Evolutionary conservation across 768 basidiomycete species (phyloP), one percentile per base, ranked within the genome.

Genomic region (Russula dissimulans): DNA sequence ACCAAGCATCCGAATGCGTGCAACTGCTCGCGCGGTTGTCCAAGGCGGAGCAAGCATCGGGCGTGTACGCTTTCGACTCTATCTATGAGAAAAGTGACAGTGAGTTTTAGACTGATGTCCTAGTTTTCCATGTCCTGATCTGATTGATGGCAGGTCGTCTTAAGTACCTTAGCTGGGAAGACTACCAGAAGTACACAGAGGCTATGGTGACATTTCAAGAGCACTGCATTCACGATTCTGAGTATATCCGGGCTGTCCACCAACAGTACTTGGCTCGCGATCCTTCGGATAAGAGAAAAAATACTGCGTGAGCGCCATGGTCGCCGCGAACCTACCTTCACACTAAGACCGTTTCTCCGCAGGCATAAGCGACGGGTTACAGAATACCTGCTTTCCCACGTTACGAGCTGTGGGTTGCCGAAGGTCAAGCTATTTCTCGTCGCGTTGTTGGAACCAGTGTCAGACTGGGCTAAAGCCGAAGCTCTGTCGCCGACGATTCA

Each of bases 351-450:
- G 5, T 45, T 15, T 46, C 45, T 14, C 52, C 29, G 7, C 38
- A 91, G 91, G 56, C 84, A 85, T 71, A 89, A 83, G 68, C 80
- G 81, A 61, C 80, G 84, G 12, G 74, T 94, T 45, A 67, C 90
- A 44, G 91, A 86, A 68, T 93, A 81, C 70, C 71, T 97, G 0
- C 73, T 90, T 6, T 94, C 94, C 1, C 95, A 97, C 69, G 76
- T 87, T 63, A 78, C 79, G 49, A 79, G 82, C 4, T 79, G 87
- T 63, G 71, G 76, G 2, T 68, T 80, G 3, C 71, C 79, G 3
- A 59, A 67, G 1, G 77, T 80, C 17, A 82, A 84, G 61, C 68
- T 81, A 11, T 68, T 73, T 11, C 71, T 97, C 0, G 75, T 97
- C 17, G 72, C 64, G 5, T 72, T 75, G 38, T 57, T 83, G 10